These are phyloP conservation scores for Nicotiana attenuata DNA, from an alignment of 257 asterid genomes.

Conservation along the genomic window DNA sequence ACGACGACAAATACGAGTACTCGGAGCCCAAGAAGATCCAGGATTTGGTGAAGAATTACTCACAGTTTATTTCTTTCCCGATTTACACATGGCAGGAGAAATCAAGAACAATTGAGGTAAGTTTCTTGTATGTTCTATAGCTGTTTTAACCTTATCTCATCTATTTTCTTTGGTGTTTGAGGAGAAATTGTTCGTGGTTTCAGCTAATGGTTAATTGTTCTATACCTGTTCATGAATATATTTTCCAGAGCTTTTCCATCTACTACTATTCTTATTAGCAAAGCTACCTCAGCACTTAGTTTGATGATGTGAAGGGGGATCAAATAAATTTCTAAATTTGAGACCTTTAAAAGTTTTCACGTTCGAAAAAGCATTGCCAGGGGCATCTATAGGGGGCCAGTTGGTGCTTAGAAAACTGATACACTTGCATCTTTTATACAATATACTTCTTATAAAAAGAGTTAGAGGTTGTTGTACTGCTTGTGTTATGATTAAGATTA, in stretches of 20 bases:
- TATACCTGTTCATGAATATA: neutral
- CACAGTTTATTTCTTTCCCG: slow-evolving; percentile 93
- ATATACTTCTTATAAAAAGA: neutral
- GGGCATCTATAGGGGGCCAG: neutral
- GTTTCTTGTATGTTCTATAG: slow-evolving; percentile 4
- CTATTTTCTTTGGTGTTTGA: neutral
- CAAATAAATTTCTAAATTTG: neutral
- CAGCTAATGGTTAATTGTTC: neutral
- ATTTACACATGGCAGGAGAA: slow-evolving; percentile 94
- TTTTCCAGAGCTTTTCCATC: neutral
- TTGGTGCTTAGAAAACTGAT: neutral
- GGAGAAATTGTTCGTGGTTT: neutral
- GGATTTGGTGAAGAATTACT: slow-evolving; percentile 90
- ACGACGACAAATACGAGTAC: slow-evolving; percentile 88
- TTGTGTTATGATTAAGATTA: neutral
- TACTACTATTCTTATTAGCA: neutral
- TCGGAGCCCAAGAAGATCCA: slow-evolving; percentile 80
- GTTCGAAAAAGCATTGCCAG: neutral
- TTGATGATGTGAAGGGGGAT: neutral
- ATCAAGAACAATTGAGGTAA: slow-evolving; percentile 86
- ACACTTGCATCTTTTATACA: neutral
- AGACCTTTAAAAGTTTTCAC: neutral
- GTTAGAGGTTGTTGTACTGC: neutral
- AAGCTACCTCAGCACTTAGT: neutral
- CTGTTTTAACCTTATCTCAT: neutral